Evolutionary conservation across 2,329 filamentous ascomycete species (phyloP), one percentile per base, ranked within the genome.

Genomic region (Fusarium verticillioides): DNA sequence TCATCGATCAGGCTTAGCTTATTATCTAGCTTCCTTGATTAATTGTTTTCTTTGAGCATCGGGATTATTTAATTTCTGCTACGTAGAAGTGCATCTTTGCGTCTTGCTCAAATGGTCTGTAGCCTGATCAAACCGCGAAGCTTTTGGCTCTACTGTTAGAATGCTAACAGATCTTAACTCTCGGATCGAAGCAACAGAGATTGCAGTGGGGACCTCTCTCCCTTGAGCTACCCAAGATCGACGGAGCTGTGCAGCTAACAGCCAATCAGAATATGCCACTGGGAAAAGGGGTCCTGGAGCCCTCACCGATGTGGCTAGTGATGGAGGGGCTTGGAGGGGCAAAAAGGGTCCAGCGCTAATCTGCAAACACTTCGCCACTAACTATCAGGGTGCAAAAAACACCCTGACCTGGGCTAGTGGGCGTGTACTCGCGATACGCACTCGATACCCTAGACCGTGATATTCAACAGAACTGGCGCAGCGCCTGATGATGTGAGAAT

Each of bases 341-440:
- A 30, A 28, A 37, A 53, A 37, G 50, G 50, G 50, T n/a, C 34
- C 19, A 13, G 34, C 34, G 50, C 50, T 54, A 54, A 56, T 56
- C 53, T 56, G 28, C 16, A 32, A 23, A 56, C 19, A 56, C 53
- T 32, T 56, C 28, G 39, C 50, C 50, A 54, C 50, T 40, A 54
- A 28, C 50, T 54, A 54, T 54, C 50, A 28, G 21, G 50, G 50
- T 54, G 50, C 50, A 28, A 54, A 54, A 53, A 54, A 3, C 3
- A 26, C 50, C 19, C 19, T 21, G 34, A 7, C 19, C 10, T 40
- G 19, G 50, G 50, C 50, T 54, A 54, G 50, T 54, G 34, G 8
- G 5, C 50, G 34, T 40, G 50, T 40, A 54, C 34, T 28, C 23
- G 23, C 34, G 50, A 54, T 54, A 40, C 19, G 23, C 34, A 5